Evolutionary conservation across 768 basidiomycete genomes (phyloP).

Genomic region (Tricholoma flavovirens): DNA sequence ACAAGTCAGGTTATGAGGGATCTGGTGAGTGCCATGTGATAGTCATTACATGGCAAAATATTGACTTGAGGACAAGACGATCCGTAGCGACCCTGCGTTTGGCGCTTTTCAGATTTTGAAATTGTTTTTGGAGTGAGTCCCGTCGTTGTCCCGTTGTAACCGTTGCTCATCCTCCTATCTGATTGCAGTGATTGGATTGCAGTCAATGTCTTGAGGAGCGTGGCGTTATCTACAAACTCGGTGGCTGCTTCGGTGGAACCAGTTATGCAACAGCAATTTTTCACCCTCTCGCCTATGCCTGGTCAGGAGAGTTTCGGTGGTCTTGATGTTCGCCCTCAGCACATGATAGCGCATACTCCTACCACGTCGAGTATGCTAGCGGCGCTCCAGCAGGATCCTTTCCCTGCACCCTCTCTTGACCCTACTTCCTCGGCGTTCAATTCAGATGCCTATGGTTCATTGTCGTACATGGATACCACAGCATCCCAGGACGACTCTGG

Average conservation of each 20-base stretch:
- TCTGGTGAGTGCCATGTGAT: conserved; percentile 46
- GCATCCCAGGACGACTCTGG: conserved; percentile 59
- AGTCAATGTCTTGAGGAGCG: conserved; percentile 79
- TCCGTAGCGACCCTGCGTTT: conserved; percentile 88
- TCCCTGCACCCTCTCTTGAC: conserved; percentile 62
- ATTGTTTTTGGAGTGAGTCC: conserved; percentile 79
- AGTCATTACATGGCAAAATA: conserved; percentile 3
- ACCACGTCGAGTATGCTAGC: conserved; percentile 91
- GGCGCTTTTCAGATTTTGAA: conserved; percentile 91
- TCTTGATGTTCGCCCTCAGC: conserved; percentile 58
- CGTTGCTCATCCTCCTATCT: not conserved
- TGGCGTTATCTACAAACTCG: conserved; percentile 85
- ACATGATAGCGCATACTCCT: conserved; percentile 72
- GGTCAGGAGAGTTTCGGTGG: conserved; percentile 74
- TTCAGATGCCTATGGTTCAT: conserved; percentile 61
- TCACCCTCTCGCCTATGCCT: conserved; percentile 82
- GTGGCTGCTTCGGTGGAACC: conserved; percentile 90
- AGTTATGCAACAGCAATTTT: conserved; percentile 87
- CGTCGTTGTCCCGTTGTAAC: not conserved
- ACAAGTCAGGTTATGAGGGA: conserved; percentile 92
- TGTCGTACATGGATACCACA: conserved; percentile 74
- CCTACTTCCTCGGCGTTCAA: conserved; percentile 55
- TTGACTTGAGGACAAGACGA: conserved; percentile 48
- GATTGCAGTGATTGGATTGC: conserved; percentile 82
- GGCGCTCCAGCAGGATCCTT: conserved; percentile 73